Evolutionary conservation across 495 filamentous ascomycete species (phyloP).

Genomic region (Friedmanniomyces endolithicus): DNA sequence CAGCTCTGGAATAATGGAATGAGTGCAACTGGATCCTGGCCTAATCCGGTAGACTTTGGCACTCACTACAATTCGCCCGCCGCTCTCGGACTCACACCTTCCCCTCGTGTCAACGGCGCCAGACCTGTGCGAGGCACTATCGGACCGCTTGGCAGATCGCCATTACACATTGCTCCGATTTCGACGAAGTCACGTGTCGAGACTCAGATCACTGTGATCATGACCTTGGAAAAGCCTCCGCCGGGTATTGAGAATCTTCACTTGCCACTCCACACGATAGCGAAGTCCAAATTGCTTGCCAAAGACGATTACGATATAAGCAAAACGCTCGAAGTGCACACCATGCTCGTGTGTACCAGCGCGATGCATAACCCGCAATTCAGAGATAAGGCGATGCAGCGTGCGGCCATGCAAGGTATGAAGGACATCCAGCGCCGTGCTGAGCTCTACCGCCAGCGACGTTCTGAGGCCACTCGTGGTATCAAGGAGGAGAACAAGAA

Average conservation of each 20-base stretch:
- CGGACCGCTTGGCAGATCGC: constrained; percentile 31
- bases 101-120: constrained; percentile 10
- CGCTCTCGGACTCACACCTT: constrained; percentile 17
- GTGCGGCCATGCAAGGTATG: constrained; percentile 39
- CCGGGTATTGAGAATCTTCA: constrained; percentile 63
- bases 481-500: constrained; percentile 22
- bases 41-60: constrained; percentile 1
- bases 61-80: constrained; percentile 14
- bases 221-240: constrained; percentile 63
- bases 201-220: constrained; percentile 76
- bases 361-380: constrained; percentile 69
- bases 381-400: constrained; percentile 49
- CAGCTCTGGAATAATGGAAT: constrained; percentile 2
- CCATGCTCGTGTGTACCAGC: constrained; percentile 76
- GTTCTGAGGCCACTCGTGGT: constrained; percentile 25
- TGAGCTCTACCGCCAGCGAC: constrained; percentile 20
- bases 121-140: not conserved
- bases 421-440: constrained; percentile 30
- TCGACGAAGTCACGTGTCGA: constrained; percentile 81
- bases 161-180: constrained; percentile 44
- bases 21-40: constrained; percentile 12
- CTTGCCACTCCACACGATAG: constrained; percentile 76
- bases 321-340: constrained; percentile 70
- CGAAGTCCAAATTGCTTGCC: constrained; percentile 75
- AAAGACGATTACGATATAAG: constrained; percentile 46